Base-by-base conservation (phyloP, 2,329 filamentous ascomycete species). In the Pochonia chlamydosporia region DNA sequence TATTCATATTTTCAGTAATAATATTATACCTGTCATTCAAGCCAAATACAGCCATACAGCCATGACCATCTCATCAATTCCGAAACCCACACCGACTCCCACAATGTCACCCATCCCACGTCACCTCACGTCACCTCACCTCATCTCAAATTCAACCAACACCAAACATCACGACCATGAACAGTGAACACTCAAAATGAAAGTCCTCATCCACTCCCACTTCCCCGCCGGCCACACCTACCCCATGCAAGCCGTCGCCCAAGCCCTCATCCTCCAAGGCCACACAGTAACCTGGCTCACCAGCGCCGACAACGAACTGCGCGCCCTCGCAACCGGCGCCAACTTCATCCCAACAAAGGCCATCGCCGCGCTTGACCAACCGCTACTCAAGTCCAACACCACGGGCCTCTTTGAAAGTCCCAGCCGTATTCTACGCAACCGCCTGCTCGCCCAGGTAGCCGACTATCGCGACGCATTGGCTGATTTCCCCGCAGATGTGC, bases 261-360 rank as follows among this genome's bases (percentile, higher is more conserved):
- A 61, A 46, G 62, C 65, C 40, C 64, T 70, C 20, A 56, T 68
- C 26, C 56, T 56, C 21, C 62, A 61, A 26, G 66, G 66, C 48
- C 67, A 70, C 51, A 53, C 65, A 6, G 66, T 69, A 40, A 49
- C 63, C 10, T 71, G 68, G 68, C 57, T 68, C 28, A 64, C 66
- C 1, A 62, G 58, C 36, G 54, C 57, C 10, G 55, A 58, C n/a
- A 62, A 68, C 35, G 57, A 66, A 49, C 54, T 57, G 25, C 60
- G 61, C 14, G 67, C 67, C 11, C 46, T 41, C n/a, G 57, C 58
- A 3, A 59, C 64, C 1, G 67, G 67, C 28, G 66, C 67, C 5
- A 46, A 28, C 1, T 69, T 68, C 44, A 48, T 59, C 30, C 48
- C 62, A 8, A 67, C 67, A 30, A 54, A 56, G 4, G 55, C 56